A percentile compares a stretch with the other conserved stretches of the same genome.
These are phyloP conservation scores for Penicillium griseofulvum DNA, from an alignment of 2,329 filamentous ascomycete species.

Conservation along the genomic window DNA sequence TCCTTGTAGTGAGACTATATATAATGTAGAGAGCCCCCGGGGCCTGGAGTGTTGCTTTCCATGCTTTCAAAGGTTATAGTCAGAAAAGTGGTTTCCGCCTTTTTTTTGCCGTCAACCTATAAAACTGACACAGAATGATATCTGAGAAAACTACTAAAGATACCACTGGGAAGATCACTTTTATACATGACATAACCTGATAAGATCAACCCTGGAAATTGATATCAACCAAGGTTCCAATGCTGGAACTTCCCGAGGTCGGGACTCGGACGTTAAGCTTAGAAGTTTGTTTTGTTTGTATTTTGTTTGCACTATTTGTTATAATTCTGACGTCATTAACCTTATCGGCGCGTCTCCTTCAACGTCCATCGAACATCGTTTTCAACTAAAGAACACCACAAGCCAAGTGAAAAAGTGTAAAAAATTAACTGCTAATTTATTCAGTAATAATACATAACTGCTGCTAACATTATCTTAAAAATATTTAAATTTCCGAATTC, in stretches of 20 bases:
- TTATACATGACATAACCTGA: no score
- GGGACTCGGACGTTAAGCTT: not conserved
- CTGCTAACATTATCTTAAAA: not conserved
- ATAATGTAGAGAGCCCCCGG: no score
- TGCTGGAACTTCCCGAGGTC: not conserved
- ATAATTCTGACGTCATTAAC: conserved; percentile 12
- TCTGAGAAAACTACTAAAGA: no score
- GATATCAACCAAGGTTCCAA: not conserved
- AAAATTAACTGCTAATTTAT: not conserved
- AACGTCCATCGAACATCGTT: conserved; percentile 4
- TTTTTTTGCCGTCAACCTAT: no score
- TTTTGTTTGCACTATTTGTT: conserved; percentile 4
- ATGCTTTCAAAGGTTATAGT: no score
- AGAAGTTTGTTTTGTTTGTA: conserved; percentile 3
- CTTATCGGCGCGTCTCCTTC: conserved; percentile 26
- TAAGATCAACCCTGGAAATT: not conserved
- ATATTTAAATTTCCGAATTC: not conserved
- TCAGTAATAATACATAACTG: not conserved
- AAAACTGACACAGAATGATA: no score
- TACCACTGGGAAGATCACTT: no score
- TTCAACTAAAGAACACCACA: not conserved
- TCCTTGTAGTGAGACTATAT: no score
- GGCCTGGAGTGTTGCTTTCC: no score
- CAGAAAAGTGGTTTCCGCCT: no score
- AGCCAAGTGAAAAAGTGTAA: rapidly evolving